Percentiles rank a stretch among this genome's conserved stretches.
Conservation (phyloP, 371 early-diverging fungal genomes). For the Mucor ambiguus region DNA sequence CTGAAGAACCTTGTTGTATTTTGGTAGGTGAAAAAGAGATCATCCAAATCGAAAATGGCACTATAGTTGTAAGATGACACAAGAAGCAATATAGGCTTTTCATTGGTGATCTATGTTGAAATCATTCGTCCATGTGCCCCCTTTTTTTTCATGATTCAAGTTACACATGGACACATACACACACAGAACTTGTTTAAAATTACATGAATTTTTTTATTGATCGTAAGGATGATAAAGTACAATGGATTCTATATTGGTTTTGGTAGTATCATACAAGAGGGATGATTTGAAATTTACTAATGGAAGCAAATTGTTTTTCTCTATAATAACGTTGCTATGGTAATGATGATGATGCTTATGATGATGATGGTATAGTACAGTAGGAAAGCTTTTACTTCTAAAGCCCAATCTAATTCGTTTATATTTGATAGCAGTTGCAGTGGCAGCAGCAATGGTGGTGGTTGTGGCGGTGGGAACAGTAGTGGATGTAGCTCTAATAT, state of each 20-base stretch:
- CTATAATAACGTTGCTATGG: neutral
- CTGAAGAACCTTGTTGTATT: neutral
- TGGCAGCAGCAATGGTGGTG: neutral
- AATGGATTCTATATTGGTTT: constrained; percentile 6
- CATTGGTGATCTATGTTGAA: constrained; percentile 4
- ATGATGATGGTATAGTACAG: constrained; percentile 15
- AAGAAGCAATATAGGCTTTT: neutral
- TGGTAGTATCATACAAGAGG: neutral
- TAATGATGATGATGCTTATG: neutral
- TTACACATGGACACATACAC: neutral
- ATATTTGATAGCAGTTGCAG: constrained; percentile 2
- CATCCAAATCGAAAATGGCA: neutral
- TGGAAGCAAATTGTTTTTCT: constrained; percentile 6
- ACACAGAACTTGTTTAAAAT: constrained; percentile 1
- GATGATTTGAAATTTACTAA: constrained; percentile 1
- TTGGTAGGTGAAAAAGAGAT: neutral
- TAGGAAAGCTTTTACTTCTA: constrained; percentile 20
- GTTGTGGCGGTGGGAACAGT: neutral
- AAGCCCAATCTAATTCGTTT: constrained; percentile 14
- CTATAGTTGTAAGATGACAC: neutral
- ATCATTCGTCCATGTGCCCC: constrained; percentile 6
- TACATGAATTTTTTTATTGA: neutral
- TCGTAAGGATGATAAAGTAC: constrained; percentile 7
- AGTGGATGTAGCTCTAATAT: neutral
- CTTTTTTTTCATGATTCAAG: neutral